Base-by-base conservation (phyloP, 139 green algal species). In the Ulvella scutata region DNA sequence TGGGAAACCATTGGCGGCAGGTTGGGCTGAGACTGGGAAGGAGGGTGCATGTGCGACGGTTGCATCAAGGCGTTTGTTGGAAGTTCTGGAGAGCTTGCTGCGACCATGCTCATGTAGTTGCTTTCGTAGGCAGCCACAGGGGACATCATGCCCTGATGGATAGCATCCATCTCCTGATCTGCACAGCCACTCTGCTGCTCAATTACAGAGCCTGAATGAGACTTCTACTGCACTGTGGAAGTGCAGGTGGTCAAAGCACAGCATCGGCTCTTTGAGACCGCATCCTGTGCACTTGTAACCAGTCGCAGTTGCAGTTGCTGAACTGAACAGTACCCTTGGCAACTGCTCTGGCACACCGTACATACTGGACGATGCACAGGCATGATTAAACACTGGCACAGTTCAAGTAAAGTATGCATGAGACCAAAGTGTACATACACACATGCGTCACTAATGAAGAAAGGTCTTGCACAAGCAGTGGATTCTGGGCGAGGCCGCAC, bases 131-230 rank as follows among this genome's bases (percentile, higher is more conserved):
- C 73, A 31, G n/a, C 38, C 37, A 62, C 36, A 31, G 89, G 85
- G 0, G 89, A 94, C 82, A 92, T 89, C 78, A 93, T 87, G 59
- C 86, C 88, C 21, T 75, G 72, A 40, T 90, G 77, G 26, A 84
- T 40, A 3, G 77, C 79, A 34, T 84, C 81, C 60, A 82, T 81
- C 31, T 90, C 83, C 29, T 83, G 74, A 10, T 80, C 83, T 35
- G 81, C 85, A 59, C 84, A 78, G 72, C 26, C 13, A 37, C 1
- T n/a, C 3, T 26, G 38, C 28, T 10, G 9, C 75, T 6, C 38
- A 83, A 72, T n/a, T n/a, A n/a, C n/a, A n/a, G n/a, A n/a, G n/a
- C n/a, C n/a, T n/a, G n/a, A n/a, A n/a, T n/a, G n/a, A n/a, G n/a
- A n/a, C 67, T 61, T 37, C 73, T 2, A 9, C 38, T 3, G 73